Conservation (phyloP, 768 basidiomycete species). For the Calocybe gangraenosa region DNA sequence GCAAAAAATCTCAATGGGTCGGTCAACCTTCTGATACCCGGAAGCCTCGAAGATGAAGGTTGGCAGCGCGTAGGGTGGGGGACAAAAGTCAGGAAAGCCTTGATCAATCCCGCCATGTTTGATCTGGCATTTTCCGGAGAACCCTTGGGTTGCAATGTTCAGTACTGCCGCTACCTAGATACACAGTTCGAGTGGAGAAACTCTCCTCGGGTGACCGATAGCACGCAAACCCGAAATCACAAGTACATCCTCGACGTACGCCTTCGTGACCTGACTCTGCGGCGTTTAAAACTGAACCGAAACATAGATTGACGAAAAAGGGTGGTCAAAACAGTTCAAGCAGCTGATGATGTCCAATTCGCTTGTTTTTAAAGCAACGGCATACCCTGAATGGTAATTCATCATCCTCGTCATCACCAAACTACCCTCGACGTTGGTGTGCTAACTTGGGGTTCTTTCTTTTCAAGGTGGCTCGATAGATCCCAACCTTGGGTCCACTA, state of each 20-base stretch:
- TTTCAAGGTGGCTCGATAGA: constrained; percentile 44
- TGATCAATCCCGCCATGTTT: constrained; percentile 44
- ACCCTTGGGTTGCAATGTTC: constrained; percentile 35
- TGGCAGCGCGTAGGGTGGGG: constrained; percentile 29
- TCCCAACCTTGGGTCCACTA: constrained; percentile 68
- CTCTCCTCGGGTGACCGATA: constrained; percentile 24
- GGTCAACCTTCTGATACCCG: constrained; percentile 29
- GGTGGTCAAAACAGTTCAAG: constrained; percentile 63
- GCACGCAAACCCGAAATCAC: constrained; percentile 41
- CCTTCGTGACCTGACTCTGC: constrained; percentile 2
- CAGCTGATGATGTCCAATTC: constrained; percentile 55
- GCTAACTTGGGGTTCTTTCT: neutral
- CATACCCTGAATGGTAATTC: constrained; percentile 63
- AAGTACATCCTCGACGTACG: constrained; percentile 57
- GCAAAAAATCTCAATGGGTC: constrained; percentile 30
- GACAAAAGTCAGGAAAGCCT: constrained; percentile 23
- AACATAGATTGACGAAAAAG: constrained; percentile 50
- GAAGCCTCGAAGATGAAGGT: constrained; percentile 10
- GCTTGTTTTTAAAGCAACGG: constrained; percentile 59
- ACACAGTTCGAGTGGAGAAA: constrained; percentile 43
- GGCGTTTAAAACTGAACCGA: neutral
- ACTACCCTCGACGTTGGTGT: neutral
- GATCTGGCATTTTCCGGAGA: constrained; percentile 51
- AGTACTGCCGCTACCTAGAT: constrained; percentile 39
- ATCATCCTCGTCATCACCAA: neutral